A percentile compares a stretch with the other conserved stretches of the same genome.
Evolutionary conservation across 2,329 filamentous ascomycete genomes (phyloP).

Genomic region (Ploettnerulaceae sp.): DNA sequence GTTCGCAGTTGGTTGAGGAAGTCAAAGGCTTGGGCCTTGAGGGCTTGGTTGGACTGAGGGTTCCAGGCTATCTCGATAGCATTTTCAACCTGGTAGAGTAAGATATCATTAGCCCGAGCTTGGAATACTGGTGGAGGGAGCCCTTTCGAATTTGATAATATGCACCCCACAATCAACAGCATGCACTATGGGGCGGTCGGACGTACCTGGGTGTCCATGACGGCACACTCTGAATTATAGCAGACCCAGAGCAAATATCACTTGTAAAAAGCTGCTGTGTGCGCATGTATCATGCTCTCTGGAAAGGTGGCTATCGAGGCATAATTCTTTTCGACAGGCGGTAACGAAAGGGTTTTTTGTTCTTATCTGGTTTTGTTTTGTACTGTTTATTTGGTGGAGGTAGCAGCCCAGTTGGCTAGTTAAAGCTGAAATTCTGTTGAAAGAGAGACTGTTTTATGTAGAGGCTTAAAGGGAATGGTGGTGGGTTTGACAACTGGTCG

Average conservation of each 20-base stretch:
- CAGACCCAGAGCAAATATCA: conserved; percentile 4
- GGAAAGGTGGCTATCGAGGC: conserved; percentile 25
- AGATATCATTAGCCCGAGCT: conserved; percentile 15
- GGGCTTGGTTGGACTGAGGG: conserved; percentile 65
- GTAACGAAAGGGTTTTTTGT: conserved; percentile 11
- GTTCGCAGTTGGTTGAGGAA: conserved; percentile 74
- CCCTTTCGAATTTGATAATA: not conserved
- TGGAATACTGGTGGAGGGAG: not conserved
- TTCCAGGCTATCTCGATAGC: conserved; percentile 93
- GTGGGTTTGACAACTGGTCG: not conserved
- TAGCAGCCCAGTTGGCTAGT: not conserved
- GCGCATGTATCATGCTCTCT: conserved; percentile 30
- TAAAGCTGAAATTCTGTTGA: not conserved
- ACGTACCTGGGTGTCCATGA: conserved; percentile 34
- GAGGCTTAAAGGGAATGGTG: not conserved
- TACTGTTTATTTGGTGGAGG: not conserved
- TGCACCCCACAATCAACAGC: conserved; percentile 10
- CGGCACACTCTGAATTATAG: conserved; percentile 15
- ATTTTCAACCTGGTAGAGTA: conserved; percentile 73
- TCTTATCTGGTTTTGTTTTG: not conserved
- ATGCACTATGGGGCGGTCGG: conserved; percentile 13
- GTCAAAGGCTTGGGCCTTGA: conserved; percentile 79
- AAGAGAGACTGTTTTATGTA: not conserved
- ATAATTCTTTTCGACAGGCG: conserved; percentile 21
- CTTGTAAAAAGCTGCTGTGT: not conserved